phyloP scores from a whole-genome alignment of 2,329 filamentous ascomycete species.

The Diplocarpon mali region DNA sequence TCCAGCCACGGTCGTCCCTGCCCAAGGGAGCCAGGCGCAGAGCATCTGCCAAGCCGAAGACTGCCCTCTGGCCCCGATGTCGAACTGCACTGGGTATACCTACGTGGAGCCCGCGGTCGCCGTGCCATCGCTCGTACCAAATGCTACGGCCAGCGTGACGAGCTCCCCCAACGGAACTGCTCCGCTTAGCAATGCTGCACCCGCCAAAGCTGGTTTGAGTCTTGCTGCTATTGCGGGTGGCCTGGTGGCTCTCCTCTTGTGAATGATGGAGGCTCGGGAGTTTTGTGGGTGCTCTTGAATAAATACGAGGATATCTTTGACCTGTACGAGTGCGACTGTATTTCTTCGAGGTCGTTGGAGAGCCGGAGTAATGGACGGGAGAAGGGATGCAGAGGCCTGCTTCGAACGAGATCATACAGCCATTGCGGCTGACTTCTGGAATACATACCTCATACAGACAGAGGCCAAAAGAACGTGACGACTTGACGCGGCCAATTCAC shows the following conservation, averaged over 20 bases:
- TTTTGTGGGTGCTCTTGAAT: too few species aligned
- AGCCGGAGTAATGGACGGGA: too few species aligned
- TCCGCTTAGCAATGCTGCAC: conserved; percentile 5
- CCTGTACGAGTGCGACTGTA: too few species aligned
- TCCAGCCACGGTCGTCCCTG: conserved; percentile 30
- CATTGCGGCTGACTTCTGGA: too few species aligned
- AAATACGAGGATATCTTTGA: too few species aligned
- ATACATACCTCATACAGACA: too few species aligned
- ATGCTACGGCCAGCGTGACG: neutral
- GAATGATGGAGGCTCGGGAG: neutral
- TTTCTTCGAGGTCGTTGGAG: too few species aligned
- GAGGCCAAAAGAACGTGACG: too few species aligned
- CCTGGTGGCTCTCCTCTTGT: conserved; percentile 8
- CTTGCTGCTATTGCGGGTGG: conserved; percentile 15
- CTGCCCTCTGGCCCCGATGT: conserved; percentile 37
- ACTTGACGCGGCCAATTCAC: too few species aligned
- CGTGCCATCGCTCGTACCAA: neutral
- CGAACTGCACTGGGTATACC: conserved; percentile 31
- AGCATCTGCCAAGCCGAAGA: conserved; percentile 41
- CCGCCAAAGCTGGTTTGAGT: conserved; percentile 11
- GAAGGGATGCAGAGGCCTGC: too few species aligned
- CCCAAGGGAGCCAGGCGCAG: conserved; percentile 39
- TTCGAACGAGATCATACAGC: too few species aligned
- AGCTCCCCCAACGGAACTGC: neutral
- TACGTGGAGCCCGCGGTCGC: conserved; percentile 8